A percentile compares a stretch with the other conserved stretches of the same genome.
Evolutionary conservation across 768 basidiomycete genomes (phyloP).

Genomic region (Auricularia sp.): DNA sequence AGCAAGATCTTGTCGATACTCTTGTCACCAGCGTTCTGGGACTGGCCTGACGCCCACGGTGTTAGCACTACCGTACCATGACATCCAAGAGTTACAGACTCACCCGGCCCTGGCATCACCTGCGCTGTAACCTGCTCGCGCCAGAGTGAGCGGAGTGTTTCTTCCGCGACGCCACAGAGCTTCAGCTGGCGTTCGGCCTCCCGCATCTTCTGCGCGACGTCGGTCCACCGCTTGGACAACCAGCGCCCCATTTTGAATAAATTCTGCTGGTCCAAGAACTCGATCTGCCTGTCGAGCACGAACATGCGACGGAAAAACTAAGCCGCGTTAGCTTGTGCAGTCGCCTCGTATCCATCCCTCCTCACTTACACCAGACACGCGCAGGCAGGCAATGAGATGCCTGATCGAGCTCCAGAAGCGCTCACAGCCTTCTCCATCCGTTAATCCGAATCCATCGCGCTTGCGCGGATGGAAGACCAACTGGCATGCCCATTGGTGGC

Average conservation of each 20-base stretch:
- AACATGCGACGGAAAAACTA: slow-evolving; percentile 1
- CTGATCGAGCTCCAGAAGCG: slow-evolving; percentile 5
- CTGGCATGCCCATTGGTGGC: slow-evolving; percentile 8
- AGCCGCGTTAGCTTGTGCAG: neutral
- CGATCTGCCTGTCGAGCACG: slow-evolving; percentile 2
- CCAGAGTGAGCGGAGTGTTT: too few relatives aligned
- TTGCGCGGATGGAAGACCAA: slow-evolving; percentile 4
- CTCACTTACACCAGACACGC: slow-evolving; percentile 3
- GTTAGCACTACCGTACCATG: too few relatives aligned
- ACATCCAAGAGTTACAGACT: too few relatives aligned
- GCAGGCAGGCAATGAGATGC: neutral
- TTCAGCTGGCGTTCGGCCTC: too few relatives aligned
- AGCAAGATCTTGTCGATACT: neutral
- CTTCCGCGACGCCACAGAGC: too few relatives aligned
- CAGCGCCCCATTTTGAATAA: neutral
- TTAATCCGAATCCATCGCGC: slow-evolving; percentile 1
- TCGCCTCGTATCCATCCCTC: neutral
- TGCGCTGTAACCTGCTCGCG: neutral
- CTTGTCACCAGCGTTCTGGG: neutral
- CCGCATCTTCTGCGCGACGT: neutral
- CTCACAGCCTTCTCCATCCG: slow-evolving; percentile 7
- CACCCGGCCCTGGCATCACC: neutral
- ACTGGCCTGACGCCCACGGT: neutral
- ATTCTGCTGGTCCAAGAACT: neutral
- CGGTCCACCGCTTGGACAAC: neutral